Evolutionary conservation across 306 rosid genomes (phyloP).

Genomic region (Rosa lucieae): DNA sequence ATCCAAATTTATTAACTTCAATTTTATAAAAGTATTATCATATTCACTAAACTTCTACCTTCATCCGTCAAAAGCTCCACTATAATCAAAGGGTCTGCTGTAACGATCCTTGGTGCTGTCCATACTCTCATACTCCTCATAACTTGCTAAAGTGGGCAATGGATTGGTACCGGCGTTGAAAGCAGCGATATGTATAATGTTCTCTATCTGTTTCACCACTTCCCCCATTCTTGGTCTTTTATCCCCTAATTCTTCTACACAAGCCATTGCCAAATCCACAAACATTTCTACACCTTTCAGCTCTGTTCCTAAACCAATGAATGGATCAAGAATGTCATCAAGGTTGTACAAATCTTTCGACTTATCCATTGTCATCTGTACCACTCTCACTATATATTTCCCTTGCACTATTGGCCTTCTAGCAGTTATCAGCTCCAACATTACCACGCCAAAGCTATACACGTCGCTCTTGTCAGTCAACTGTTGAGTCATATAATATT

Average conservation of each 20-base stretch:
- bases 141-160: slow-evolving; percentile 41
- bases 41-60: not conserved
- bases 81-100: slow-evolving; percentile 27
- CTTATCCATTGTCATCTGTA: slow-evolving; percentile 47
- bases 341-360: slow-evolving; percentile 49
- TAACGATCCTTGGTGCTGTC: slow-evolving; percentile 29
- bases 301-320: slow-evolving; percentile 31
- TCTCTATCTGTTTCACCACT: slow-evolving; percentile 73
- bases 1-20: too few relatives aligned
- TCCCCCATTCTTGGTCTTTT: slow-evolving; percentile 73
- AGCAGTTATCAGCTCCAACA: slow-evolving; percentile 72
- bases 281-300: slow-evolving; percentile 53
- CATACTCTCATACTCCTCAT: slow-evolving; percentile 16
- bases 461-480: slow-evolving; percentile 79
- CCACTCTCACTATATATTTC: slow-evolving; percentile 65
- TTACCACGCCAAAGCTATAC: slow-evolving; percentile 70
- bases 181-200: slow-evolving; percentile 47
- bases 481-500: slow-evolving; percentile 45
- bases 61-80: slow-evolving; percentile 28
- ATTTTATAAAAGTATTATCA: too few relatives aligned
- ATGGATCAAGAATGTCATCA: slow-evolving; percentile 43
- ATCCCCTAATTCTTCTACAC: slow-evolving; percentile 51
- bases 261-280: slow-evolving; percentile 58
- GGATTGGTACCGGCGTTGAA: slow-evolving; percentile 48
- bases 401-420: slow-evolving; percentile 69